Evolutionary conservation across 306 rosid genomes (phyloP).

Genomic region (Rosa persica): DNA sequence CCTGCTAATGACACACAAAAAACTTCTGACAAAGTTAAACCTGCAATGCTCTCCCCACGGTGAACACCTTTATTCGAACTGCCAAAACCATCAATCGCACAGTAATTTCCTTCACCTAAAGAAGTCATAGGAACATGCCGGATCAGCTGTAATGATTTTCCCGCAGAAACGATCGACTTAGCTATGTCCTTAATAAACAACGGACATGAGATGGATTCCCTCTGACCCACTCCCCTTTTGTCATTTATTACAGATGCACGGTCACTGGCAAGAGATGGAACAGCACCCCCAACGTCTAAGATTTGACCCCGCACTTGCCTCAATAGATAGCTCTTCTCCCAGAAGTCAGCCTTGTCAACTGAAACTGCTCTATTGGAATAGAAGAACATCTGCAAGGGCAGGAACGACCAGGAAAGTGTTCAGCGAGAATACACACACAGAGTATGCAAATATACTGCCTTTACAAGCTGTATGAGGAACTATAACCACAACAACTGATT

Average conservation of each 20-base stretch:
- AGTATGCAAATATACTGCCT: constrained; percentile 11
- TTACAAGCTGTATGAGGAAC: constrained; percentile 6
- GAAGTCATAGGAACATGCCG: constrained; percentile 54
- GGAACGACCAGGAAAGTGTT: constrained; percentile 25
- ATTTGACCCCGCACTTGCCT: constrained; percentile 45
- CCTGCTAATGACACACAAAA: constrained; percentile 82
- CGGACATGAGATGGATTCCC: constrained; percentile 67
- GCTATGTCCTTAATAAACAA: constrained; percentile 75
- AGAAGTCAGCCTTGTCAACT: constrained; percentile 79
- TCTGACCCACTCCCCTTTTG: constrained; percentile 48
- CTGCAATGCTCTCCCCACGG: constrained; percentile 53
- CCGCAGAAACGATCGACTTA: constrained; percentile 81
- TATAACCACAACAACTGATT: not conserved
- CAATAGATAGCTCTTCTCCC: constrained; percentile 92
- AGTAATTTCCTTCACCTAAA: constrained; percentile 46
- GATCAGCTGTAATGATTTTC: constrained; percentile 92
- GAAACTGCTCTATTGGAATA: constrained; percentile 64
- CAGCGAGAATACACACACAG: constrained; percentile 15
- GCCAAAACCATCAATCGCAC: constrained; percentile 43
- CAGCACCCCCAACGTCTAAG: constrained; percentile 39
- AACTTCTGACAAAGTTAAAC: constrained; percentile 75
- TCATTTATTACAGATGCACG: constrained; percentile 35
- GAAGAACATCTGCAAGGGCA: constrained; percentile 74
- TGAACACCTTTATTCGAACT: constrained; percentile 34
- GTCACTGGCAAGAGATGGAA: constrained; percentile 28